Evolutionary conservation across 768 basidiomycete genomes (phyloP).

Genomic region (Boletus rubroflammeus): DNA sequence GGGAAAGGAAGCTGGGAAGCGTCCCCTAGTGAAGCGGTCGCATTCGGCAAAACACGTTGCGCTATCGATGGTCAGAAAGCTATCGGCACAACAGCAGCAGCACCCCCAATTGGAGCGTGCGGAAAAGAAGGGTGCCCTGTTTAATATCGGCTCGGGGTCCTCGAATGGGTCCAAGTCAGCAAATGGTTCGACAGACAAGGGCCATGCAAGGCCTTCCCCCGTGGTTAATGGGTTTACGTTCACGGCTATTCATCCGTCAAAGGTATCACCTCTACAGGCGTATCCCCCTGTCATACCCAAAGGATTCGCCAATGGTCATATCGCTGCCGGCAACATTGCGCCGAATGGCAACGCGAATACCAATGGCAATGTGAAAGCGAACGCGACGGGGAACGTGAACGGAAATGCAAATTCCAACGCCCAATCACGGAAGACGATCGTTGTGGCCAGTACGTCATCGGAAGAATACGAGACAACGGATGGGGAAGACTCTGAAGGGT

Average conservation of each 20-base stretch:
- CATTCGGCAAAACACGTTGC: constrained; percentile 30
- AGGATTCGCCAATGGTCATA: constrained; percentile 3
- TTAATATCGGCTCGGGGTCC: constrained; percentile 60
- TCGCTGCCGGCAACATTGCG: not conserved
- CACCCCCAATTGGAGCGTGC: constrained; percentile 15
- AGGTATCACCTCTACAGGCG: constrained; percentile 5
- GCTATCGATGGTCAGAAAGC: constrained; percentile 28
- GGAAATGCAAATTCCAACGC: constrained; percentile 18
- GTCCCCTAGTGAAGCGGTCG: constrained; percentile 26
- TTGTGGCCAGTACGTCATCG: constrained; percentile 45
- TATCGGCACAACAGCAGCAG: constrained; percentile 22
- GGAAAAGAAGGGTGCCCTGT: constrained; percentile 35
- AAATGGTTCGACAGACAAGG: constrained; percentile 21
- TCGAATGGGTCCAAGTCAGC: constrained; percentile 42
- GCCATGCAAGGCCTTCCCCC: constrained; percentile 6
- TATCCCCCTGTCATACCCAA: constrained; percentile 23
- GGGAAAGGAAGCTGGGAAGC: constrained; percentile 32
- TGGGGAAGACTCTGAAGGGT: constrained; percentile 53
- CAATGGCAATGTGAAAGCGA: constrained; percentile 12
- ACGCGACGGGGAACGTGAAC: constrained; percentile 8
- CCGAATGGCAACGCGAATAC: constrained; percentile 16
- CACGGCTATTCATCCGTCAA: constrained; percentile 7
- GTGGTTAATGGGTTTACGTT: constrained; percentile 9
- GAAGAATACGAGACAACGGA: constrained; percentile 53
- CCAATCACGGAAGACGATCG: constrained; percentile 40